Base-by-base conservation (phyloP, 176 grass and related monocot species). In the Zoysia pacifica region DNA sequence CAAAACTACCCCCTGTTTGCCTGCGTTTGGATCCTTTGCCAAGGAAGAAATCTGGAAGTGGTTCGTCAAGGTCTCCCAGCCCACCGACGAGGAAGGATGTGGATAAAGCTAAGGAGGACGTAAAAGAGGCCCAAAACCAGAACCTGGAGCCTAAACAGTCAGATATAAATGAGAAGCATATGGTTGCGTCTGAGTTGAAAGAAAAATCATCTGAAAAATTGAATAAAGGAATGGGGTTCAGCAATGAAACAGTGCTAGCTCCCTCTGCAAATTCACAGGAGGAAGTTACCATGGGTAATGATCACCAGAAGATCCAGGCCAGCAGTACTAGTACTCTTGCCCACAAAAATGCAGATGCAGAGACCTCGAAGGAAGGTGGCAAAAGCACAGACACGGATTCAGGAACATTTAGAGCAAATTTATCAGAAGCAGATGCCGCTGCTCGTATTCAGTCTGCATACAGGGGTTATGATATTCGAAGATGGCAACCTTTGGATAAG, bases 1-100 rank as follows among this genome's bases (percentile, higher is more conserved):
- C 89, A 71, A 98, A 93, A 65, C 50, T 97, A 67, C 90, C 89
- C 43, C 95, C 95, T 37, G 78, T 98, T 52, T 94, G 95, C 78
- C 80, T 98, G 75, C 85, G 90, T 65, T 74, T 98, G 59, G 87
- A 94, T 74, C 91, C 89, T 6, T 71, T 94, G 48, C 87, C 92
- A 20, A 81, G 66, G 73, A 94, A 89, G 82, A 92, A 94, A 44
- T 53, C 74, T 9, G 75, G 80, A 62, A 98, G 91, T 90, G 90
- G 78, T 75, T 81, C 80, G 37, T 82, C 84, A 13, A 79, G 86
- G 69, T 91, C 77, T 67, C 73, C 69, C 4, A 86, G 46, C 59
- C 68, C 72, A 63, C 72, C 68, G 66, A 75, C 28, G 3, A 65
- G 13, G 19, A 88, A 86, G 16, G 67, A 74, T 63, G 56, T 0